Conservation (phyloP, 179 eudicot species). For the Spergularia azorica region DNA sequence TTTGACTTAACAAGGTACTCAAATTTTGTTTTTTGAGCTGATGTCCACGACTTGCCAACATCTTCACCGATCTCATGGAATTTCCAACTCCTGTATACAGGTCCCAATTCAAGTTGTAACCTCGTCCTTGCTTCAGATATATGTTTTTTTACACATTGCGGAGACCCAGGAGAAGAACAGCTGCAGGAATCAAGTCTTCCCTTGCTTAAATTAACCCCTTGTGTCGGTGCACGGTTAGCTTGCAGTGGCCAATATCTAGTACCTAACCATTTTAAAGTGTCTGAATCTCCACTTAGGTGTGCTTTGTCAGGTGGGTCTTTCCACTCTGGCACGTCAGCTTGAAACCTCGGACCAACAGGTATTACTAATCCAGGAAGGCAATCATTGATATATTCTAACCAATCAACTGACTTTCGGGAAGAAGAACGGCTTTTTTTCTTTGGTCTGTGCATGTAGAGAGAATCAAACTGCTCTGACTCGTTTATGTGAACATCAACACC, state of each 20-base stretch:
- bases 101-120: constrained; percentile 55
- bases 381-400: constrained; percentile 39
- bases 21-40: constrained; percentile 48
- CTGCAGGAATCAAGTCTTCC: constrained; percentile 58
- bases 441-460: constrained; percentile 48
- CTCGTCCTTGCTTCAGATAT: constrained; percentile 42
- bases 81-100: constrained; percentile 55
- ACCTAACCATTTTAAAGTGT: constrained; percentile 58
- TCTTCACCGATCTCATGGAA: constrained; percentile 73
- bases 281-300: constrained; percentile 17
- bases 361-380: constrained; percentile 37
- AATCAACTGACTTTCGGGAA: constrained; percentile 31
- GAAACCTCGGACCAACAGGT: constrained; percentile 69
- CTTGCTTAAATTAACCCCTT: constrained; percentile 42
- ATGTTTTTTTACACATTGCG: constrained; percentile 52
- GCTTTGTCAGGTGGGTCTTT: constrained; percentile 27
- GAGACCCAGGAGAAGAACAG: constrained; percentile 54
- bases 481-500: constrained; percentile 2
- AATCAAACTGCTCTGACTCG: constrained; percentile 18
- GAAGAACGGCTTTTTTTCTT: constrained; percentile 36
- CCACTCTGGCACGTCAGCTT: constrained; percentile 54
- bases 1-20: constrained; percentile 44
- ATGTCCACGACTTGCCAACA: constrained; percentile 51
- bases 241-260: constrained; percentile 51
- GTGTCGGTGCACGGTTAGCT: constrained; percentile 7